These are phyloP conservation scores for Gamsiella multidivaricata DNA, from an alignment of 192 early-diverging fungal genomes.

Conservation along the genomic window DNA sequence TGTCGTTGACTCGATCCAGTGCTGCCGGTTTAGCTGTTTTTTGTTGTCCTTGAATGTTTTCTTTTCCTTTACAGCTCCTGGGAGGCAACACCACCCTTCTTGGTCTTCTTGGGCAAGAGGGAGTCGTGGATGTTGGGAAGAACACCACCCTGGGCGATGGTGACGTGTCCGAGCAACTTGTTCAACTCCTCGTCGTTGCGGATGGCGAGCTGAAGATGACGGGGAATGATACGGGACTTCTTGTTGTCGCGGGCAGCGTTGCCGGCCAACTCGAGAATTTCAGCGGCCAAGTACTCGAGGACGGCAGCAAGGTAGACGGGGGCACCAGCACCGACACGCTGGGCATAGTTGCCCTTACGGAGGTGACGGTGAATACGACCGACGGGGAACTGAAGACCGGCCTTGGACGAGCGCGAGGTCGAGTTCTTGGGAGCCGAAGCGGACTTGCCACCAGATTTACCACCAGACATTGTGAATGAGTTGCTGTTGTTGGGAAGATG, in stretches of 20 bases:
- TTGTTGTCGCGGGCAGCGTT: conserved; percentile 96
- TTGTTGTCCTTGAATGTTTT: conserved; percentile 22
- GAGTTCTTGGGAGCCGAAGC: conserved; percentile 71
- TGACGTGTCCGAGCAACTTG: conserved; percentile 76
- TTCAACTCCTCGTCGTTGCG: conserved; percentile 88
- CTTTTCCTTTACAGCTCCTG: conserved; percentile 70
- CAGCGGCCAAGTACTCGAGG: conserved; percentile 94
- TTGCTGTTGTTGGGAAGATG: conserved; percentile 13
- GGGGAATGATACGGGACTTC: conserved; percentile 95
- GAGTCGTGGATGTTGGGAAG: conserved; percentile 91
- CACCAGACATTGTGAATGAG: conserved; percentile 64
- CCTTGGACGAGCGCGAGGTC: conserved; percentile 81
- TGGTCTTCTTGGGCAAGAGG: conserved; percentile 87
- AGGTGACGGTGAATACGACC: conserved; percentile 96
- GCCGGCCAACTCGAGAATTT: conserved; percentile 96
- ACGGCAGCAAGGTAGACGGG: conserved; percentile 96
- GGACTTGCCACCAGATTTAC: conserved; percentile 81
- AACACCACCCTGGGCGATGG: conserved; percentile 94
- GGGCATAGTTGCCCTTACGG: conserved; percentile 93
- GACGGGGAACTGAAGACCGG: conserved; percentile 96
- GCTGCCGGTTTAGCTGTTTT: conserved; percentile 17
- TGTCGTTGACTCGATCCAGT: conserved; percentile 8
- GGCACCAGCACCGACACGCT: conserved; percentile 90
- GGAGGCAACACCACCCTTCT: conserved; percentile 70
- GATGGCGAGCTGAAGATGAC: conserved; percentile 95